Conservation (phyloP, 352 stramenopile genomes). For the Salisapilia sapeloensis region DNA sequence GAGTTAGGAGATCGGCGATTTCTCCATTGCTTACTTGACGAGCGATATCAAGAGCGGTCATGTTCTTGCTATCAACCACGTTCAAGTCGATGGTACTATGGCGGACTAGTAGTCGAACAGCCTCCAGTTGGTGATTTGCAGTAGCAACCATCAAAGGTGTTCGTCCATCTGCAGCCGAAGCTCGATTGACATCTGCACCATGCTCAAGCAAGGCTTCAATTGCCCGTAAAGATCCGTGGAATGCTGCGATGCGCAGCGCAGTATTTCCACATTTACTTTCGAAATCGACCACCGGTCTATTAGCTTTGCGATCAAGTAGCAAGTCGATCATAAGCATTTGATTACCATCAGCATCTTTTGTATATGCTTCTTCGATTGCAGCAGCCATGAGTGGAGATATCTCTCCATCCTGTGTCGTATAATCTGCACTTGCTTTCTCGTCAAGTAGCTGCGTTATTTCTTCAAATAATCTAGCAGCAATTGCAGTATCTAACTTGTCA, state of each 20-base stretch:
- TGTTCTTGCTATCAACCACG: conserved; percentile 8
- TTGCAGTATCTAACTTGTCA: conserved; percentile 16
- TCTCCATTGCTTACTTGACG: conserved; percentile 1
- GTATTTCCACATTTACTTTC: conserved; percentile 30
- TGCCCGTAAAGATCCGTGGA: conserved; percentile 24
- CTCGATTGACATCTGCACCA: conserved; percentile 30
- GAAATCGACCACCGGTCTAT: conserved; percentile 39
- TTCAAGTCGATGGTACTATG: conserved; percentile 18
- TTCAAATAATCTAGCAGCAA: conserved; percentile 23
- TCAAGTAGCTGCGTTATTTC: conserved; percentile 19
- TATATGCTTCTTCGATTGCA: conserved; percentile 36
- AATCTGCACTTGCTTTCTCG: conserved; percentile 40
- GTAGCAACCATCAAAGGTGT: conserved; percentile 52
- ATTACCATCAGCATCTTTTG: conserved; percentile 27
- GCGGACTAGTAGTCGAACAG: conserved; percentile 37
- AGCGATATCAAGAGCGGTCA: conserved; percentile 31
- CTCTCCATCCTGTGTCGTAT: conserved; percentile 24
- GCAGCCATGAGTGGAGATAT: conserved; percentile 33
- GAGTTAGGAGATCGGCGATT: background rate
- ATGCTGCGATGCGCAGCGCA: conserved; percentile 21
- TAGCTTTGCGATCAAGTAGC: conserved; percentile 26
- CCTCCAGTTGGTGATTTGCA: conserved; percentile 16
- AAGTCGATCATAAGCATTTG: conserved; percentile 38
- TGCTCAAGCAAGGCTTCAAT: conserved; percentile 30
- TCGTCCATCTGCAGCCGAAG: conserved; percentile 7